Evolutionary conservation across 2,329 filamentous ascomycete species (phyloP).

Genomic region (Diaporthe aspalathi): DNA sequence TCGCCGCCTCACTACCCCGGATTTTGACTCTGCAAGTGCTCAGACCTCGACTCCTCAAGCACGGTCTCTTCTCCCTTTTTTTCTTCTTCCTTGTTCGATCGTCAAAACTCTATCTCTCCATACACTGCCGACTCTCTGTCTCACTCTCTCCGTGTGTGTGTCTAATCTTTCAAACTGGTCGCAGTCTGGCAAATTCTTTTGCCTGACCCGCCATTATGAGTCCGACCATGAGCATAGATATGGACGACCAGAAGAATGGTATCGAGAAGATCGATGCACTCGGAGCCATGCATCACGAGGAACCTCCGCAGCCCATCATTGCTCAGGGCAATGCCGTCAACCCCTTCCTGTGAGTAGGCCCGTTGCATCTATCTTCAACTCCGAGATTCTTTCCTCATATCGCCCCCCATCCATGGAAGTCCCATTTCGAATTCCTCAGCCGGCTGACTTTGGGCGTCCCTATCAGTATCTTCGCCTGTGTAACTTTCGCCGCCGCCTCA

Average conservation of each 20-base stretch:
- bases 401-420: not conserved
- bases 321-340: conserved; percentile 32
- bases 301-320: conserved; percentile 2
- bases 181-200: not conserved
- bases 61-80: not conserved
- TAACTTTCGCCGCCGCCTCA: conserved; percentile 31
- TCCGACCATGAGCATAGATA: conserved; percentile 21
- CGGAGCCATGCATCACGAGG: conserved; percentile 28
- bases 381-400: not conserved
- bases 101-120: not conserved
- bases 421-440: not conserved
- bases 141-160: not conserved
- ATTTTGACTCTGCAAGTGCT: conserved; percentile 23
- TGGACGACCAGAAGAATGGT: conserved; percentile 20
- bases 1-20: conserved; percentile 20
- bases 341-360: conserved; percentile 9
- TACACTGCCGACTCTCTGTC: not conserved
- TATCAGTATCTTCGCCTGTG: conserved; percentile 28
- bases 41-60: conserved; percentile 18
- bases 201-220: conserved; percentile 9
- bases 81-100: not conserved
- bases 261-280: conserved; percentile 25
- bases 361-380: not conserved
- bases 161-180: not conserved
- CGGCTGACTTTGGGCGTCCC: not conserved